Evolutionary conservation across 192 early-diverging fungal genomes (phyloP), one percentile per base, ranked within the genome.

Genomic region (Mortierella claussenii): DNA sequence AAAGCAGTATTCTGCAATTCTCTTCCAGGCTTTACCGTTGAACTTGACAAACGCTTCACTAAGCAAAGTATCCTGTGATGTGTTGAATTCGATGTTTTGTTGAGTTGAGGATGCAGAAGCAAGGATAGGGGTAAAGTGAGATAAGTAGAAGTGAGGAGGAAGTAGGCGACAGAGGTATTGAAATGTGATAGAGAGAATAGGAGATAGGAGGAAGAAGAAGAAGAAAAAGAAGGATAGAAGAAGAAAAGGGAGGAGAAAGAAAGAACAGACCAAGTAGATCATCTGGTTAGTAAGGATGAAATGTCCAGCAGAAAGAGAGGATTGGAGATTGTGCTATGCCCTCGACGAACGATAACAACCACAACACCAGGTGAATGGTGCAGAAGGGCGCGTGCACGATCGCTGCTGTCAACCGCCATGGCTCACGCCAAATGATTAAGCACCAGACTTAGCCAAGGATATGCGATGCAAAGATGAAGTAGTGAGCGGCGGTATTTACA

Each of bases 21-120:
- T 52, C 45, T 76, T 76, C 73, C 73, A 76, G 36, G 73, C 65
- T 55, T 76, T 76, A 43, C 73, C 73, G 73, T 76, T 76, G 59
- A 76, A 76, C 54, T 76, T 76, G 49, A 67, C 58, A 21, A 67
- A 63, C 17, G 73, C 73, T 55, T 76, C 73, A 18, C 73, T 63
- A 43, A 76, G 73, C 28, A 67, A 44, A 9, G 23, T 57, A 32
- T 76, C 73, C 73, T 76, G 44, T 49, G 43, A 28, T 30, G 36
- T 23, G 55, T 34, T 23, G 15, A 30, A 43, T 32, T 40, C 32
- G 18, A 36, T 26, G 56, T 44, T 40, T 31, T 28, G n/a, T n/a
- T n/a, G n/a, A n/a, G n/a, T n/a, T n/a, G n/a, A n/a, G n/a, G n/a
- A n/a, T n/a, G n/a, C n/a, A n/a, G n/a, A n/a, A n/a, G n/a, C n/a